Base-by-base conservation (phyloP, 352 stramenopile genomes). In the Phytopythium cucurbitacearum region DNA sequence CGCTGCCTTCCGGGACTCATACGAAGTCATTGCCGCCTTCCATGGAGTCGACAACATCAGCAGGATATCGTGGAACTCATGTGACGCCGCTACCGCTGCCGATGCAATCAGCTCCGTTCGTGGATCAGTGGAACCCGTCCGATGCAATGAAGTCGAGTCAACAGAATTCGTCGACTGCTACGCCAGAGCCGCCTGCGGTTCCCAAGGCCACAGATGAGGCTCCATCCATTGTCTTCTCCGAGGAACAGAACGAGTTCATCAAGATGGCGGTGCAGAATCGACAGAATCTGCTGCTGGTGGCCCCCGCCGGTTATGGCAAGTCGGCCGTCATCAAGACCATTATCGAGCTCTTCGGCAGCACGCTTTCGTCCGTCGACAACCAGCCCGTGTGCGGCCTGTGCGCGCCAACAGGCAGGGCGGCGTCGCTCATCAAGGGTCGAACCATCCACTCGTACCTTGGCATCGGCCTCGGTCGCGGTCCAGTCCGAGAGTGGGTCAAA, bases 321-420 rank as follows among this genome's bases (percentile, higher is more conserved):
- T 56, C 40, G 38, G 50, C 50, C 40, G 50, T 56, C 11, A 56
- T 56, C 12, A 56, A 56, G 39, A 46, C 39, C 33, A 47, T 56
- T 13, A 56, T 56, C 21, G 28, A 47, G 39, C 40, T 56, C 21
- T 47, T 56, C 9, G 34, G 13, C 40, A 47, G 40, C 50, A 40
- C 50, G 11, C 13, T 56, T 3, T 10, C 38, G 21, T 56, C 50
- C 3, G n/a, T 56, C 12, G 34, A 56, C 12, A 28, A 56, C 9
- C 40, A 48, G 39, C 50, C 34, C 0, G 39, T 56, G n/a, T 56
- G 50, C 13, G 50, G 50, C 12, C 32, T 56, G 32, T 56, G 50
- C n/a, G 50, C 50, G 13, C 50, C 50, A 10, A 56, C 50, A 1
- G 50, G 50, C 28, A 56, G 48, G 34, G 50, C 50, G 40, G 50